Conservation (phyloP, 345 rosid species). For the Boechera retrofracta region DNA sequence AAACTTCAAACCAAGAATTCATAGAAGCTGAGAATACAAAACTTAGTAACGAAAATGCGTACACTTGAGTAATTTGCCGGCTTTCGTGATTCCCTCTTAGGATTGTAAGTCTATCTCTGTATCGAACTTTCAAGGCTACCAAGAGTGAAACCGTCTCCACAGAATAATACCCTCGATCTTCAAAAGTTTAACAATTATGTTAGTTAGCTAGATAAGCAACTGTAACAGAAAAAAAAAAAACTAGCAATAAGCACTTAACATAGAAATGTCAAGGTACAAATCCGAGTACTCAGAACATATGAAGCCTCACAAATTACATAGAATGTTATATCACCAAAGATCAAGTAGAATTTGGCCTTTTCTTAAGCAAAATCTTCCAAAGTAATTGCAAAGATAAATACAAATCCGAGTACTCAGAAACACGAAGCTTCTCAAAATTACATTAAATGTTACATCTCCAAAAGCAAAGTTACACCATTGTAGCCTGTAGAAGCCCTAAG, state of each 20-base stretch:
- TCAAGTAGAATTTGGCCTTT: too few species aligned
- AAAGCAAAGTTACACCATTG: too few species aligned
- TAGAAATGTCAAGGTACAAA: background rate
- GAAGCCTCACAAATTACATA: slow-evolving; percentile 11
- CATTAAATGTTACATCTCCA: too few species aligned
- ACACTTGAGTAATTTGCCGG: slow-evolving; percentile 98
- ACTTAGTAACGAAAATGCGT: slow-evolving; percentile 39
- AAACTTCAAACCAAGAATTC: slow-evolving; percentile 1
- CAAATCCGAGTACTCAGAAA: too few species aligned
- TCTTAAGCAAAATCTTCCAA: too few species aligned
- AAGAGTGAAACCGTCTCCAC: slow-evolving; percentile 92
- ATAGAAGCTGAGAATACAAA: background rate
- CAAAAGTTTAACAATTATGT: slow-evolving; percentile 34
- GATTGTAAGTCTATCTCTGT: slow-evolving; percentile 92
- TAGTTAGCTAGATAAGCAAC: background rate
- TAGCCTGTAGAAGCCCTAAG: background rate
- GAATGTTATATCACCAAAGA: background rate
- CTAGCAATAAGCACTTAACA: background rate
- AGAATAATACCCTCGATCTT: slow-evolving; percentile 96
- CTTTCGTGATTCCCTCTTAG: slow-evolving; percentile 96
- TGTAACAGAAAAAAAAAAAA: background rate
- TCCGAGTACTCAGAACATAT: background rate
- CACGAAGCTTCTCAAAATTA: too few species aligned
- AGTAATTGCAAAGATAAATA: too few species aligned
- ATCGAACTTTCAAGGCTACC: slow-evolving; percentile 94